Percentiles rank a stretch among this genome's conserved stretches.
phyloP scores from a whole-genome alignment of 2,329 filamentous ascomycete species.

The Ophiocordyceps robertsii region DNA sequence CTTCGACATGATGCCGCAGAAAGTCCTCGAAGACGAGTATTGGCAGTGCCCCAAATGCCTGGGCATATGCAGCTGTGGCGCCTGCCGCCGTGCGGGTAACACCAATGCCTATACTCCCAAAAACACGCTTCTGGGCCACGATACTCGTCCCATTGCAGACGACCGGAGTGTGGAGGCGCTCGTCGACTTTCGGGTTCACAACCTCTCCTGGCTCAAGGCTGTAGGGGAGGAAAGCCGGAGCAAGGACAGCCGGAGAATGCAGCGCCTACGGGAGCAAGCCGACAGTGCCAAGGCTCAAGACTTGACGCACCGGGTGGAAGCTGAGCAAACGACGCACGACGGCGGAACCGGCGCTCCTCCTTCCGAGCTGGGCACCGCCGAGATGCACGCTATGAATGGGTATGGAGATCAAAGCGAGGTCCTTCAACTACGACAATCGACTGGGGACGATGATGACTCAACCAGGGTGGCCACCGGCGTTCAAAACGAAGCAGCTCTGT shows the following conservation, averaged over 20 bases:
- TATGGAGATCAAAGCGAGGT: conserved; percentile 20
- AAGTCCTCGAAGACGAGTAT: conserved; percentile 62
- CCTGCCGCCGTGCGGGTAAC: conserved; percentile 53
- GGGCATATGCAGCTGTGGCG: conserved; percentile 75
- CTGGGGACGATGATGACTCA: conserved; percentile 1
- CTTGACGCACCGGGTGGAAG: conserved; percentile 17
- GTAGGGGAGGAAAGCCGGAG: conserved; percentile 44
- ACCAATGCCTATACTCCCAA: conserved; percentile 75
- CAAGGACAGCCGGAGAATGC: conserved; percentile 43
- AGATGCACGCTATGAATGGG: conserved; percentile 5
- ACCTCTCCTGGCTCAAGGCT: conserved; percentile 66
- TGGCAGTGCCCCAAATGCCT: conserved; percentile 87
- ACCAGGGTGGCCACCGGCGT: conserved; percentile 2
- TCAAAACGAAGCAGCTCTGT: conserved; percentile 1
- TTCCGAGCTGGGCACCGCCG: background rate
- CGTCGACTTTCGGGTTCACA: conserved; percentile 83
- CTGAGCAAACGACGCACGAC: conserved; percentile 9
- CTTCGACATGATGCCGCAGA: conserved; percentile 79
- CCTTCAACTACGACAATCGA: conserved; percentile 9
- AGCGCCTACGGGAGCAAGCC: conserved; percentile 39
- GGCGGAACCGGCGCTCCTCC: conserved; percentile 2
- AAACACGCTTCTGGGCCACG: conserved; percentile 76
- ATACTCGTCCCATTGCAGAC: conserved; percentile 82
- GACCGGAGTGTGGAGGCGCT: conserved; percentile 79
- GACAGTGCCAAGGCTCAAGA: conserved; percentile 43